Percentiles rank a stretch among this genome's conserved stretches.
These are phyloP conservation scores for Metschnikowia picachoensis DNA, from an alignment of 805 yeast species.

Conservation along the genomic window DNA sequence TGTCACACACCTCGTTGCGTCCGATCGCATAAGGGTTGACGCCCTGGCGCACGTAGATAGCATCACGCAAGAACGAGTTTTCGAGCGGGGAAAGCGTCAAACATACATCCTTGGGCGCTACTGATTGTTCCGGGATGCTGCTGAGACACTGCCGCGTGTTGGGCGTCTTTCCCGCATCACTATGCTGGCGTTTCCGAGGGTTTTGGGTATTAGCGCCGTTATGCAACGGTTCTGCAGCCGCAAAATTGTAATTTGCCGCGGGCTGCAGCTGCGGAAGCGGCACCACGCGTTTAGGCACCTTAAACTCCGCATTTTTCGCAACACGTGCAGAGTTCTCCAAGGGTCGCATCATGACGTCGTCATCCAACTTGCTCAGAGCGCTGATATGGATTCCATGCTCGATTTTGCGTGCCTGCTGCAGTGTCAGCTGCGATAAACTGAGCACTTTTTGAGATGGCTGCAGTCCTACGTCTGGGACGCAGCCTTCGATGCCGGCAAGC, in stretches of 20 bases:
- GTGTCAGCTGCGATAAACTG: constrained; percentile 67
- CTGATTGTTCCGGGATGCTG: background rate
- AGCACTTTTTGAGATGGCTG: constrained; percentile 35
- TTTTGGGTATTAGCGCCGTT: background rate
- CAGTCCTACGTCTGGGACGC: background rate
- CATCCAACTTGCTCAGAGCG: constrained; percentile 37
- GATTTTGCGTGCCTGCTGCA: constrained; percentile 53
- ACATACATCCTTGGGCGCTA: constrained; percentile 55
- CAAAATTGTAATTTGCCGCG: background rate
- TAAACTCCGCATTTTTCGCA: constrained; percentile 32
- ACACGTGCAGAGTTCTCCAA: constrained; percentile 23
- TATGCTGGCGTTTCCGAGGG: background rate
- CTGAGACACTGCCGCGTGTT: background rate
- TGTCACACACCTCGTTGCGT: constrained; percentile 59
- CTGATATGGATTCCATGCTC: constrained; percentile 36
- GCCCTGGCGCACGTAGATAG: constrained; percentile 63
- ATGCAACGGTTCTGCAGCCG: background rate
- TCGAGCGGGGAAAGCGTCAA: constrained; percentile 53
- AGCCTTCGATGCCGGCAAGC: constrained; percentile 43
- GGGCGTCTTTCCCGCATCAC: background rate
- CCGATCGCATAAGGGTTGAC: constrained; percentile 70
- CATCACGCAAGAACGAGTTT: constrained; percentile 42
- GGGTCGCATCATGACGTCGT: constrained; percentile 44
- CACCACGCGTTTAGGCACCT: constrained; percentile 41
- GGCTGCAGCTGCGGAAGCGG: constrained; percentile 42